Conservation (phyloP, 2,329 filamentous ascomycete species). For the Aquanectria penicillioides region DNA sequence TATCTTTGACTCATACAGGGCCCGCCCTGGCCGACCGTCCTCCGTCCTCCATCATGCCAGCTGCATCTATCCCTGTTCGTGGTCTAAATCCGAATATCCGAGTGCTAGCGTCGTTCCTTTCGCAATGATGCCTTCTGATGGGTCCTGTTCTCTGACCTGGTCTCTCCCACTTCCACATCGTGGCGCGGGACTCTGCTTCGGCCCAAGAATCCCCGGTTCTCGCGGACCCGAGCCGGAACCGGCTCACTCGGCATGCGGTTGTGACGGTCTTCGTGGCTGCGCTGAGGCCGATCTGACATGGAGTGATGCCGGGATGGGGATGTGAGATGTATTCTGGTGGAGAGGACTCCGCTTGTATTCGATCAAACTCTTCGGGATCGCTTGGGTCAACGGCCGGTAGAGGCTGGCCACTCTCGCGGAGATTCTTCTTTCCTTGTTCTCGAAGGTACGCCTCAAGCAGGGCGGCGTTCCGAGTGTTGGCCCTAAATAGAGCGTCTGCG, state of each 20-base stretch:
- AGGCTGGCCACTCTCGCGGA: constrained; percentile 58
- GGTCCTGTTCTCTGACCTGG: constrained; percentile 24
- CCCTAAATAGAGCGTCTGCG: constrained; percentile 76
- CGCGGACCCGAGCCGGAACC: constrained; percentile 41
- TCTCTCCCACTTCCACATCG: constrained; percentile 45
- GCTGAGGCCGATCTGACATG: constrained; percentile 36
- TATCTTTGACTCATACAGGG: constrained; percentile 33
- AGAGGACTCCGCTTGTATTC: constrained; percentile 42
- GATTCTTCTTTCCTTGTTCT: constrained; percentile 70
- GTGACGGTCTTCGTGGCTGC: constrained; percentile 26
- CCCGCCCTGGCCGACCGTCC: constrained; percentile 19
- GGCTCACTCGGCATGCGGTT: constrained; percentile 38
- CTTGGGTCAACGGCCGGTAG: constrained; percentile 62
- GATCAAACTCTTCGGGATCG: constrained; percentile 63
- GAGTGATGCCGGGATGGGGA: constrained; percentile 37
- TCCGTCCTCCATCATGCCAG: not conserved
- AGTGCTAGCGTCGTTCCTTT: constrained; percentile 31
- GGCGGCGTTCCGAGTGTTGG: constrained; percentile 80
- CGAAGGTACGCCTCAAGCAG: constrained; percentile 75
- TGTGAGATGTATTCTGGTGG: constrained; percentile 41
- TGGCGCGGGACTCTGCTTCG: constrained; percentile 41
- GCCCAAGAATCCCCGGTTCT: constrained; percentile 42
- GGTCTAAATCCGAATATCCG: constrained; percentile 30
- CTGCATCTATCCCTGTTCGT: not conserved
- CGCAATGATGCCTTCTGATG: constrained; percentile 33